These are phyloP conservation scores for Juncus effusus DNA, from an alignment of 176 grass and related monocot species.

Conservation along the genomic window DNA sequence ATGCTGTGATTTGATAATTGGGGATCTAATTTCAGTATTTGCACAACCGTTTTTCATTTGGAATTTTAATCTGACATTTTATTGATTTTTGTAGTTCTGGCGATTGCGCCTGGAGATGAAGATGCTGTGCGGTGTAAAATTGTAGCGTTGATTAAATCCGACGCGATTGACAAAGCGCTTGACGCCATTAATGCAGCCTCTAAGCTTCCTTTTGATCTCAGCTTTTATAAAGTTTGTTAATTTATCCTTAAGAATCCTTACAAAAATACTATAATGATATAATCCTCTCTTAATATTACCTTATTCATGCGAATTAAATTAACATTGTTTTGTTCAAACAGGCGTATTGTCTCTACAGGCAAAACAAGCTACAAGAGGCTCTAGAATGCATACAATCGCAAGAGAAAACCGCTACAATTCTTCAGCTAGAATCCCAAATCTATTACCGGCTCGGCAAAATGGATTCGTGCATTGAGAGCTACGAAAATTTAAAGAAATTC, in stretches of 20 bases:
- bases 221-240: slow-evolving; percentile 55
- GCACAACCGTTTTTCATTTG: too few species aligned
- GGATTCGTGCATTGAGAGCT: slow-evolving; percentile 77
- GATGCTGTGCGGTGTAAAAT: slow-evolving; percentile 92
- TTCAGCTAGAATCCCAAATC: slow-evolving; percentile 94
- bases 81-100: slow-evolving; percentile 48
- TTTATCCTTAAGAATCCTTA: too few species aligned
- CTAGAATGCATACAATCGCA: slow-evolving; percentile 50
- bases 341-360: slow-evolving; percentile 94
- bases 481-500: slow-evolving; percentile 77
- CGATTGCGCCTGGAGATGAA: slow-evolving; percentile 63
- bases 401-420: slow-evolving; percentile 54
- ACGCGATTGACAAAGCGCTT: slow-evolving; percentile 62
- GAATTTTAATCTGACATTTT: neutral
- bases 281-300: neutral
- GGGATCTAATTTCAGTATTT: too few species aligned
- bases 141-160: slow-evolving; percentile 77
- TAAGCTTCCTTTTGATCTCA: slow-evolving; percentile 65
- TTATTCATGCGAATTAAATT: neutral
- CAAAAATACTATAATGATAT: neutral
- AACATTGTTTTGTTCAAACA: slow-evolving; percentile 29
- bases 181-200: slow-evolving; percentile 58
- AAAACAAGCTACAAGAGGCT: slow-evolving; percentile 89
- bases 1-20: too few species aligned
- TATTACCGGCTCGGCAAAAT: slow-evolving; percentile 80